Conservation (phyloP, 2,329 filamentous ascomycete species). For the Talaromyces verruculosus region DNA sequence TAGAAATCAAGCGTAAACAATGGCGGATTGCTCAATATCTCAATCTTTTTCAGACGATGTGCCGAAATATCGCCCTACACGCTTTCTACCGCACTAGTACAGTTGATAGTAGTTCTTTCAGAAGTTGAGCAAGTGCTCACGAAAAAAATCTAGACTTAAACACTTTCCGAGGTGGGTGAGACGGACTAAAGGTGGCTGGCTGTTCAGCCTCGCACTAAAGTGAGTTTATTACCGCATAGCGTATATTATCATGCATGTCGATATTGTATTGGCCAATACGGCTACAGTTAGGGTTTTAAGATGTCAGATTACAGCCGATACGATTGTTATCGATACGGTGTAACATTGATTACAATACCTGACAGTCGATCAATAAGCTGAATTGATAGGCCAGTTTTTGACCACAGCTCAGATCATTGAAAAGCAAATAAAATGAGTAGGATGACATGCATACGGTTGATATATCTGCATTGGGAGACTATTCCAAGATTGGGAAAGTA, state of each 20-base stretch:
- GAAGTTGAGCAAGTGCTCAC: background rate
- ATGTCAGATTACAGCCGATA: background rate
- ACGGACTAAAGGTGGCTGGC: background rate
- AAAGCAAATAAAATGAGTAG: background rate
- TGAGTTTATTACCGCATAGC: slow-evolving; percentile 1
- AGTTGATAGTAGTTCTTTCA: background rate
- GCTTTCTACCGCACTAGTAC: background rate
- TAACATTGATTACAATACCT: background rate
- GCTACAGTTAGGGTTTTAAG: background rate
- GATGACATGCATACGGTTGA: background rate
- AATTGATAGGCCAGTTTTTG: background rate
- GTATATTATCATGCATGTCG: slow-evolving; percentile 2
- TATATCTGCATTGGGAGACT: background rate
- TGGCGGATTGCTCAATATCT: background rate
- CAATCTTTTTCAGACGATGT: background rate
- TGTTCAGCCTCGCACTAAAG: slow-evolving; percentile 6
- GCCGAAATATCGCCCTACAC: background rate
- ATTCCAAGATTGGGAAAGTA: background rate
- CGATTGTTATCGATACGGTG: background rate
- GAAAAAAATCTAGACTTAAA: background rate
- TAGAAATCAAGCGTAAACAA: background rate
- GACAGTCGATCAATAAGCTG: background rate
- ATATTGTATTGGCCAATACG: background rate
- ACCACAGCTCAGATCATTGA: background rate
- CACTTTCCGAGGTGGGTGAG: background rate